Evolutionary conservation across 1,139 yeast species (phyloP).

Genomic region (Scheffersomyces cryptocercus): DNA sequence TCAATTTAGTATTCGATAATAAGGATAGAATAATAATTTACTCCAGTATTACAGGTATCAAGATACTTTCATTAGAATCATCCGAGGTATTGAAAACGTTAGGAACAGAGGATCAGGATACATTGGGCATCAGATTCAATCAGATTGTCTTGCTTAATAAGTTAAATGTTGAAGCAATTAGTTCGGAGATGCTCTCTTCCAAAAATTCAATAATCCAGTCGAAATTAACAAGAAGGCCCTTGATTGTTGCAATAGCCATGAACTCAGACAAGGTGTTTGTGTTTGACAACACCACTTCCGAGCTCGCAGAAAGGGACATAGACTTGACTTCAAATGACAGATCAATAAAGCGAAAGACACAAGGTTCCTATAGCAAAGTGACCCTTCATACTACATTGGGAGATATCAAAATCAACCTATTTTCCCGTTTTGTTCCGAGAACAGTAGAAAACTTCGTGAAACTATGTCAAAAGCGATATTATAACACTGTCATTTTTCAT

Average conservation of each 20-base stretch:
- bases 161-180: slow-evolving; percentile 15
- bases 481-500: slow-evolving; percentile 45
- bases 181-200: slow-evolving; percentile 37
- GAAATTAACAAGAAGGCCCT: slow-evolving; percentile 30
- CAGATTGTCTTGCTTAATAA: slow-evolving; percentile 15
- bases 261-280: slow-evolving; percentile 31
- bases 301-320: slow-evolving; percentile 14
- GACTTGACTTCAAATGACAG: slow-evolving; percentile 11
- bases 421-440: slow-evolving; percentile 37
- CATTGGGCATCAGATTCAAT: slow-evolving; percentile 22
- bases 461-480: slow-evolving; percentile 38
- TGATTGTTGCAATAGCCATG: slow-evolving; percentile 33
- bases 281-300: slow-evolving; percentile 23
- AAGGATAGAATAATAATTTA: slow-evolving; percentile 34
- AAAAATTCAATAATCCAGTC: slow-evolving; percentile 35
- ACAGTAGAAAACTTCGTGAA: slow-evolving; percentile 47
- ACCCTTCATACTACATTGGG: slow-evolving; percentile 48
- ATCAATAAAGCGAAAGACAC: slow-evolving; percentile 2
- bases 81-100: slow-evolving; percentile 24
- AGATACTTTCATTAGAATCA: slow-evolving; percentile 29
- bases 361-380: slow-evolving; percentile 11
- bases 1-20: slow-evolving; percentile 31
- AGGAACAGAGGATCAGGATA: slow-evolving; percentile 30
- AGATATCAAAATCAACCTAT: slow-evolving; percentile 42
- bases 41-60: slow-evolving; percentile 35